Percentiles rank a stretch among this genome's conserved stretches.
Evolutionary conservation across 805 yeast species (phyloP).

Genomic region (Ogataea methanolica): DNA sequence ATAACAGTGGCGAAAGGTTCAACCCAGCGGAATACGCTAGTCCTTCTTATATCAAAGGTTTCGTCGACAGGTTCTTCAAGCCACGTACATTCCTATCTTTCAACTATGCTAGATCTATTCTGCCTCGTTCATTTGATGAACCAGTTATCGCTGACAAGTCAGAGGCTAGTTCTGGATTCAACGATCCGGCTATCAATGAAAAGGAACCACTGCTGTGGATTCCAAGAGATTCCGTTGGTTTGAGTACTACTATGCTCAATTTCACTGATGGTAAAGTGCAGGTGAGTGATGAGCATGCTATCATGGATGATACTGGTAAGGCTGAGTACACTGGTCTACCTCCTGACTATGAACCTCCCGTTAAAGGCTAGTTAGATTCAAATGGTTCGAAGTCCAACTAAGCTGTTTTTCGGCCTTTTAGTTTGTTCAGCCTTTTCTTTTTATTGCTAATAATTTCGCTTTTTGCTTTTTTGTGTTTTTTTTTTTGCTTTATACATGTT

Average conservation of each 20-base stretch:
- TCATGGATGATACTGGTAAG: constrained; percentile 53
- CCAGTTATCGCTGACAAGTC: constrained; percentile 10
- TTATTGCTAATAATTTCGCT: too few relatives aligned
- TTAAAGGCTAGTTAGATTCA: constrained; percentile 13
- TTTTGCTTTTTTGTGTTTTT: too few relatives aligned
- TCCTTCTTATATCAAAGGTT: constrained; percentile 7
- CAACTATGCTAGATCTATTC: constrained; percentile 33
- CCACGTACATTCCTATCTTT: constrained; percentile 40
- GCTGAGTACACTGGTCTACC: constrained; percentile 58
- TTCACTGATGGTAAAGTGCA: constrained; percentile 52
- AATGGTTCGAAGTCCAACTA: too few relatives aligned
- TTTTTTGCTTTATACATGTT: too few relatives aligned
- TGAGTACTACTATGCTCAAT: constrained; percentile 53
- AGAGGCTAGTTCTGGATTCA: constrained; percentile 27
- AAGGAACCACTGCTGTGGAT: constrained; percentile 67
- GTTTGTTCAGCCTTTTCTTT: too few relatives aligned
- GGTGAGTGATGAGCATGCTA: constrained; percentile 55
- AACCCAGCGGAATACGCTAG: constrained; percentile 6
- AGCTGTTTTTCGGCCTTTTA: too few relatives aligned
- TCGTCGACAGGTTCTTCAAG: constrained; percentile 33
- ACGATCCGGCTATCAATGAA: constrained; percentile 54
- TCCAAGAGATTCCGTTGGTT: constrained; percentile 62
- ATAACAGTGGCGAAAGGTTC: constrained; percentile 1
- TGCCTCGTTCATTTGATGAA: constrained; percentile 34
- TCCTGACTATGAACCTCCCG: constrained; percentile 57